These are phyloP conservation scores for Coemansia javaensis DNA, from an alignment of 192 early-diverging fungal genomes.

Conservation along the genomic window DNA sequence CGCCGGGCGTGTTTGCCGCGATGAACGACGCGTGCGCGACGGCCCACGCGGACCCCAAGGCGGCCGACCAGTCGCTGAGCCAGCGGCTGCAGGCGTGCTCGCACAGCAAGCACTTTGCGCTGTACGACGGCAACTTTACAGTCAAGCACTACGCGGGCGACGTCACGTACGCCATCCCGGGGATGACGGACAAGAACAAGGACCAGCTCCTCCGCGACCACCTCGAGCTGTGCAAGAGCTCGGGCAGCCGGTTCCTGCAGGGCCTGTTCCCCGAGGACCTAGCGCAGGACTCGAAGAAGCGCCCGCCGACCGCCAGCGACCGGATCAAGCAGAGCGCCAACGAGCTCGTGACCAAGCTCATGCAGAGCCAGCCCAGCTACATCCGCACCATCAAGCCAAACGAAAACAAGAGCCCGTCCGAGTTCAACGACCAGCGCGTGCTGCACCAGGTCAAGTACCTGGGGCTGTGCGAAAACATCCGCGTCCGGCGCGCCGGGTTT, in stretches of 20 bases:
- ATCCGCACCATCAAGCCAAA: conserved; percentile 98
- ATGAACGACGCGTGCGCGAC: conserved; percentile 98
- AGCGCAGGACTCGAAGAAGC: conserved; percentile 83
- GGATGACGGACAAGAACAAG: conserved; percentile 98
- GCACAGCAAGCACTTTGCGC: conserved; percentile 71
- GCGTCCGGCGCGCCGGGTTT: conserved; percentile 95
- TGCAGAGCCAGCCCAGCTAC: conserved; percentile 93
- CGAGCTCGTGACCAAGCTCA: conserved; percentile 88
- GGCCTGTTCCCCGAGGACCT: conserved; percentile 87
- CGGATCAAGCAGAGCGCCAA: conserved; percentile 87
- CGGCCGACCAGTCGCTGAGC: conserved; percentile 69
- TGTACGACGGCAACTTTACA: conserved; percentile 66
- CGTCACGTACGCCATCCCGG: conserved; percentile 84
- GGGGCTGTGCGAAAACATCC: conserved; percentile 95
- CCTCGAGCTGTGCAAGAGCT: conserved; percentile 77
- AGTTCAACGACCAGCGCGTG: conserved; percentile 88
- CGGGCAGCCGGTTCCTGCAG: conserved; percentile 69
- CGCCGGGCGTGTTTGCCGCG: conserved; percentile 87
- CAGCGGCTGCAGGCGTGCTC: conserved; percentile 63
- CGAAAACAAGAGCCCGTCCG: conserved; percentile 84
- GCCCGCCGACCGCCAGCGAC: conserved; percentile 95
- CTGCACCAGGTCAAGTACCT: conserved; percentile 97
- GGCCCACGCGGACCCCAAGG: conserved; percentile 86
- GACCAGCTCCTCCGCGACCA: conserved; percentile 93
- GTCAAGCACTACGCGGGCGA: conserved; percentile 96